These are phyloP conservation scores for Geotrichum australiense DNA, from an alignment of 1,139 yeast genomes.

Conservation along the genomic window DNA sequence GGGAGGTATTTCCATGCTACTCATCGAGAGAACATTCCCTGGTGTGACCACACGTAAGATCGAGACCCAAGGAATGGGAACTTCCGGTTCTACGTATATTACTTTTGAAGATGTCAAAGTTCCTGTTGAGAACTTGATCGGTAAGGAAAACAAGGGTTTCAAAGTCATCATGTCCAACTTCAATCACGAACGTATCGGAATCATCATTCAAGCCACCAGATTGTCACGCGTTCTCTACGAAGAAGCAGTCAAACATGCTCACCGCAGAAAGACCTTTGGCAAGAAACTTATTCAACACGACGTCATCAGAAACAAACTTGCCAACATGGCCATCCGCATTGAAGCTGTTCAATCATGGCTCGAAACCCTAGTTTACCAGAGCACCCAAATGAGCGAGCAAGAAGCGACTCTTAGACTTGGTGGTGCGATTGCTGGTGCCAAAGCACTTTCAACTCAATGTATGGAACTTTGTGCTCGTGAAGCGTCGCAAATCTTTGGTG, in stretches of 20 bases:
- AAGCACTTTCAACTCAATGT: constrained; percentile 39
- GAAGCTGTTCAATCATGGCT: constrained; percentile 38
- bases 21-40: constrained; percentile 37
- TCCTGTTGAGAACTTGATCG: constrained; percentile 39
- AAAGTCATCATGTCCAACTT: constrained; percentile 41
- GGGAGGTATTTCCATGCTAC: constrained; percentile 39
- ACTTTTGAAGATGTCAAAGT: constrained; percentile 42
- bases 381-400: constrained; percentile 32
- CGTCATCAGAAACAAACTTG: constrained; percentile 40
- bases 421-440: constrained; percentile 41
- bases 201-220: constrained; percentile 37
- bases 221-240: constrained; percentile 39
- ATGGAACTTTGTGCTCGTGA: constrained; percentile 41
- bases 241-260: constrained; percentile 39
- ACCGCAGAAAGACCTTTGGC: constrained; percentile 40
- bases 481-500: constrained; percentile 42
- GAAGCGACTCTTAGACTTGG: constrained; percentile 40
- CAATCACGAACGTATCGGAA: constrained; percentile 41
- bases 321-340: constrained; percentile 38
- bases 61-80: constrained; percentile 38
- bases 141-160: constrained; percentile 40
- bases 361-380: constrained; percentile 36
- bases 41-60: constrained; percentile 37
- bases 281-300: constrained; percentile 38
- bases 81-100: constrained; percentile 38